These are phyloP conservation scores for Pyrus hybrid DNA, from an alignment of 331 rosid species.

Conservation along the genomic window DNA sequence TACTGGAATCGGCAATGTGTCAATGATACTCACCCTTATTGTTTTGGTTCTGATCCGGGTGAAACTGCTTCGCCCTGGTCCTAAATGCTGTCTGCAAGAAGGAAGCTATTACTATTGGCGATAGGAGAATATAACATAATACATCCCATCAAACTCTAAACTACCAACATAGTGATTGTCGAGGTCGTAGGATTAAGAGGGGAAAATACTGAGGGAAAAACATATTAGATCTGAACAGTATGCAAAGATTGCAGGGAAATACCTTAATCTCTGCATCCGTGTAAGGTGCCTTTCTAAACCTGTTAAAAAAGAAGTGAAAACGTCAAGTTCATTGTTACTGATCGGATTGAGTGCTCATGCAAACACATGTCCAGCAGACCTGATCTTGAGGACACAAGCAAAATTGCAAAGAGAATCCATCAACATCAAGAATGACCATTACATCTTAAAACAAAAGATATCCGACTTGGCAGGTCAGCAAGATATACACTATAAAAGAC, in stretches of 20 bases:
- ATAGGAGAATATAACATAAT: background rate
- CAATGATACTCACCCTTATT: conserved; percentile 47
- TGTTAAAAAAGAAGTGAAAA: conserved; percentile 8
- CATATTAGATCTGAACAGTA: background rate
- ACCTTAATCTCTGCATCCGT: conserved; percentile 93
- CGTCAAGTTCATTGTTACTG: background rate
- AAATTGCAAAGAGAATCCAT: background rate
- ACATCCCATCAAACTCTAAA: background rate
- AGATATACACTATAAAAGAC: background rate
- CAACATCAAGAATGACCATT: background rate
- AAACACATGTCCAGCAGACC: background rate
- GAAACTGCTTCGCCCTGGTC: conserved; percentile 75
- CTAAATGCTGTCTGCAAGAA: conserved; percentile 74
- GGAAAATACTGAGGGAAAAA: background rate
- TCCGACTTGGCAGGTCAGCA: background rate
- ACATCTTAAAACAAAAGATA: background rate
- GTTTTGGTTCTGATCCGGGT: conserved; percentile 91
- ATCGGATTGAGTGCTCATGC: background rate
- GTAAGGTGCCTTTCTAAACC: conserved; percentile 74
- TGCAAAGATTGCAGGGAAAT: conserved; percentile 8
- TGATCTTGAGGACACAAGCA: background rate
- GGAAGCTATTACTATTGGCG: background rate
- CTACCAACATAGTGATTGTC: background rate
- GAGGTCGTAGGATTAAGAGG: background rate
- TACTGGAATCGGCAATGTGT: background rate